Percentiles rank a stretch among this genome's conserved stretches.
These are phyloP conservation scores for Cryptosporidium baileyi DNA, from an alignment of 169 alveolate species.

Conservation along the genomic window DNA sequence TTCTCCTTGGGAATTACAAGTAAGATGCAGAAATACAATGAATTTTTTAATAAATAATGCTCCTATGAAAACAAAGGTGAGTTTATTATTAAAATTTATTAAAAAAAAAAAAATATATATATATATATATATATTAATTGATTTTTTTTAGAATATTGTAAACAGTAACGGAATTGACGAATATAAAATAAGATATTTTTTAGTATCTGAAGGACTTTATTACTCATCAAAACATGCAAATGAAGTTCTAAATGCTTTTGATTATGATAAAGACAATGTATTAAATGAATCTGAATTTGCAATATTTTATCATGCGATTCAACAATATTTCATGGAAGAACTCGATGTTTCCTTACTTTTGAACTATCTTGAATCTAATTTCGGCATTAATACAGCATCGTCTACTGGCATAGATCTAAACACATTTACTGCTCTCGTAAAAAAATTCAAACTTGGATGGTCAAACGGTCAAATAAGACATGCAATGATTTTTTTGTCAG, in stretches of 20 bases:
- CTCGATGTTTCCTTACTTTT: constrained; percentile 28
- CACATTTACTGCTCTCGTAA: constrained; percentile 48
- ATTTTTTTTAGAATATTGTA: constrained; percentile 7
- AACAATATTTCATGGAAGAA: constrained; percentile 66
- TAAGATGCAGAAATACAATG: constrained; percentile 66
- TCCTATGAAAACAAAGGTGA: constrained; percentile 66
- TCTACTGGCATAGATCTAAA: constrained; percentile 60
- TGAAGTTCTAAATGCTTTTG: constrained; percentile 25
- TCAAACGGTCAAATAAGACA: constrained; percentile 67
- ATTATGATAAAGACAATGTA: constrained; percentile 36
- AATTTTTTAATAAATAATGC: constrained; percentile 62
- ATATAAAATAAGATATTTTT: constrained; percentile 19
- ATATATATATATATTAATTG: not conserved
- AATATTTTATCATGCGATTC: constrained; percentile 51
- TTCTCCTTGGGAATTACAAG: constrained; percentile 68
- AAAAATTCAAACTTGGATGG: constrained; percentile 47
- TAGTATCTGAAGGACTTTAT: constrained; percentile 55
- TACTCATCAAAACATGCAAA: constrained; percentile 58
- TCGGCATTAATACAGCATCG: constrained; percentile 55
- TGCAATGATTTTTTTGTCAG: constrained; percentile 60
- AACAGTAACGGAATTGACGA: constrained; percentile 28
- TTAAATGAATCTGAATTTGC: constrained; percentile 55
- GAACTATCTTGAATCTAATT: constrained; percentile 35
- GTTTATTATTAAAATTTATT: not conserved
- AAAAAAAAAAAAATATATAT: not conserved